phyloP scores from a whole-genome alignment of 345 rosid genomes.

The Sisymbrium irio region DNA sequence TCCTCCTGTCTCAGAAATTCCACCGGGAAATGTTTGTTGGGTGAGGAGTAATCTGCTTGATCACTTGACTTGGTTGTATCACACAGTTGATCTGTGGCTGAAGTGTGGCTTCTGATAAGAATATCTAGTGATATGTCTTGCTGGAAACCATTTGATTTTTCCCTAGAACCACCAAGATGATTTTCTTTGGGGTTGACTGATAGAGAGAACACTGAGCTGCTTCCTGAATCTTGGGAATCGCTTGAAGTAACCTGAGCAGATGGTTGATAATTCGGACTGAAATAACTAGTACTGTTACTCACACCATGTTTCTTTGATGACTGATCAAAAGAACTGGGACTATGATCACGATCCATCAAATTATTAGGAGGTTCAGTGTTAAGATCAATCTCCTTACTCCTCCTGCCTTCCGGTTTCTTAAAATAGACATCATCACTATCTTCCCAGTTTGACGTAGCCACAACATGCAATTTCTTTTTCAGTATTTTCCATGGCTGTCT shows the following conservation, averaged over 20 bases:
- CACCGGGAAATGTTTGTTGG: slow-evolving; percentile 18
- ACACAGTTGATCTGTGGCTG: slow-evolving; percentile 18
- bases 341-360: slow-evolving; percentile 23
- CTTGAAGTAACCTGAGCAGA: slow-evolving; percentile 18
- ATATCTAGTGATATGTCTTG: slow-evolving; percentile 29
- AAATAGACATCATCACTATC: slow-evolving; percentile 32
- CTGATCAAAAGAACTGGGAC: slow-evolving; percentile 29
- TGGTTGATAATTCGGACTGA: slow-evolving; percentile 31
- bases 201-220: slow-evolving; percentile 36
- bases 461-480: slow-evolving; percentile 44
- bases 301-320: slow-evolving; percentile 18
- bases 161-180: slow-evolving; percentile 28
- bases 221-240: slow-evolving; percentile 42
- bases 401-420: slow-evolving; percentile 16
- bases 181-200: slow-evolving; percentile 29
- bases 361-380: slow-evolving; percentile 25
- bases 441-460: slow-evolving; percentile 42
- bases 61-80: slow-evolving; percentile 23
- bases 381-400: slow-evolving; percentile 20
- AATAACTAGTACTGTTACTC: slow-evolving; percentile 22
- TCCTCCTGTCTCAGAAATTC: slow-evolving; percentile 36
- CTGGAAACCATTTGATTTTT: slow-evolving; percentile 29
- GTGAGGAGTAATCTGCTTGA: slow-evolving; percentile 29
- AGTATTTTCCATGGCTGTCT: slow-evolving; percentile 33
- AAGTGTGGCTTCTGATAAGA: slow-evolving; percentile 30